Percentiles rank a stretch among this genome's conserved stretches.
Evolutionary conservation across 768 basidiomycete species (phyloP).

Genomic region (Lentinula raphanica): DNA sequence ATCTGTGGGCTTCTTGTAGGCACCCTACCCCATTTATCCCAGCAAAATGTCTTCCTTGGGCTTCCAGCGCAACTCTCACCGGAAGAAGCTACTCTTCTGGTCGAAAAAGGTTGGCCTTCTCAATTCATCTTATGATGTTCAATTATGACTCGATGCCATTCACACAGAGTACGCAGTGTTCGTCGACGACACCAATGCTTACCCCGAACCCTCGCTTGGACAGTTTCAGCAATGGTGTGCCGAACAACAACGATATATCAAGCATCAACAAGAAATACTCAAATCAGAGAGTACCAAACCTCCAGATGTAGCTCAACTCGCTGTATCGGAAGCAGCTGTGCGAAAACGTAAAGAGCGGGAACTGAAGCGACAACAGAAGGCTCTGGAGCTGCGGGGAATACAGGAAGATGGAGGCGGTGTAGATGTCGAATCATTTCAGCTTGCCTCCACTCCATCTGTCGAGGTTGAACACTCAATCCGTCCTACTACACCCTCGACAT

Average conservation of each 20-base stretch:
- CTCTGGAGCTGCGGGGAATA: constrained; percentile 15
- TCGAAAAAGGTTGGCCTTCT: constrained; percentile 62
- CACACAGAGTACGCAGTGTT: constrained; percentile 67
- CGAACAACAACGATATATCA: constrained; percentile 39
- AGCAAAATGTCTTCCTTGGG: constrained; percentile 95
- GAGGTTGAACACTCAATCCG: not conserved
- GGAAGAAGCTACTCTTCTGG: constrained; percentile 87
- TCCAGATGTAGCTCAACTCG: constrained; percentile 28
- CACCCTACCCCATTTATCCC: constrained; percentile 89
- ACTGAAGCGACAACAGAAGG: constrained; percentile 26
- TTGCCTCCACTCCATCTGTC: not conserved
- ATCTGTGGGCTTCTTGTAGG: constrained; percentile 85
- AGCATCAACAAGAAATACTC: constrained; percentile 42
- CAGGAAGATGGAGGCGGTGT: not conserved
- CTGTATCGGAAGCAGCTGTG: constrained; percentile 58
- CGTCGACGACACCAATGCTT: constrained; percentile 64
- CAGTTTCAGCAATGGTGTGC: constrained; percentile 52
- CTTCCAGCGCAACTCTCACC: constrained; percentile 84
- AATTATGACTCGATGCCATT: constrained; percentile 5
- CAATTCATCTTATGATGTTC: not conserved
- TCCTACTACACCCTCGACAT: constrained; percentile 2
- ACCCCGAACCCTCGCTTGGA: constrained; percentile 39
- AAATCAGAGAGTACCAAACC: constrained; percentile 48
- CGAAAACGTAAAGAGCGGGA: constrained; percentile 71
- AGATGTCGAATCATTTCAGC: not conserved